phyloP scores from a whole-genome alignment of 495 filamentous ascomycete genomes.

The Daldinia concentrica region DNA sequence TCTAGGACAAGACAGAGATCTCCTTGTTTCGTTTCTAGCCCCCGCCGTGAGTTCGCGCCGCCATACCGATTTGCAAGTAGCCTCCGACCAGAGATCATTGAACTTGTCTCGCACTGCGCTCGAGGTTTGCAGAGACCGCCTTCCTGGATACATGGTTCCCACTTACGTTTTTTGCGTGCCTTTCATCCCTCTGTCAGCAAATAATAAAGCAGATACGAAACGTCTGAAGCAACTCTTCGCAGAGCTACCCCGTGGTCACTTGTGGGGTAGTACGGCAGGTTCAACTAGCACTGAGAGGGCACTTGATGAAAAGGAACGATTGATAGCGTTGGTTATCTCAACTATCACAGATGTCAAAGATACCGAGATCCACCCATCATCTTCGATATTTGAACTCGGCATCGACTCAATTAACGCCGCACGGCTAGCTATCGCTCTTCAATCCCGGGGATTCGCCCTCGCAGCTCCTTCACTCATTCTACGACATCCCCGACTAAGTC shows the following conservation, averaged over 20 bases:
- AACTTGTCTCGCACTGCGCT: slow-evolving; percentile 48
- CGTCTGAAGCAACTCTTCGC: slow-evolving; percentile 67
- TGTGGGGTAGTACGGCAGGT: slow-evolving; percentile 51
- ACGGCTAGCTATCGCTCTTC: slow-evolving; percentile 64
- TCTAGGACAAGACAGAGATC: slow-evolving; percentile 68
- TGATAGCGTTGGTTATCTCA: slow-evolving; percentile 63
- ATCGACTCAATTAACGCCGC: slow-evolving; percentile 85
- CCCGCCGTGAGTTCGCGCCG: slow-evolving; percentile 10
- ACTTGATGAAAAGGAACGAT: slow-evolving; percentile 53
- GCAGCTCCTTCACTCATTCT: slow-evolving; percentile 72
- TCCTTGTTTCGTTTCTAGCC: slow-evolving; percentile 76
- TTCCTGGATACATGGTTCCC: slow-evolving; percentile 82
- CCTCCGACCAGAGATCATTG: slow-evolving; percentile 35
- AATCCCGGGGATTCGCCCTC: slow-evolving; percentile 60
- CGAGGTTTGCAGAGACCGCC: slow-evolving; percentile 64
- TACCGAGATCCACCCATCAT: slow-evolving; percentile 58
- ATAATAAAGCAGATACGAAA: slow-evolving; percentile 80
- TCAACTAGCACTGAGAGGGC: slow-evolving; percentile 42
- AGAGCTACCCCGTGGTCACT: slow-evolving; percentile 65
- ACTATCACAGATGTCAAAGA: slow-evolving; percentile 55
- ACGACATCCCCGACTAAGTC: slow-evolving; percentile 64
- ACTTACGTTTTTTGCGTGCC: slow-evolving; percentile 73
- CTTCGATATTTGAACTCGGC: slow-evolving; percentile 82
- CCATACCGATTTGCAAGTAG: slow-evolving; percentile 42
- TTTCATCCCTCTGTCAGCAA: slow-evolving; percentile 71